Evolutionary conservation across 78 protist species (phyloP).

Genomic region (Dictyostelium intermedium): DNA sequence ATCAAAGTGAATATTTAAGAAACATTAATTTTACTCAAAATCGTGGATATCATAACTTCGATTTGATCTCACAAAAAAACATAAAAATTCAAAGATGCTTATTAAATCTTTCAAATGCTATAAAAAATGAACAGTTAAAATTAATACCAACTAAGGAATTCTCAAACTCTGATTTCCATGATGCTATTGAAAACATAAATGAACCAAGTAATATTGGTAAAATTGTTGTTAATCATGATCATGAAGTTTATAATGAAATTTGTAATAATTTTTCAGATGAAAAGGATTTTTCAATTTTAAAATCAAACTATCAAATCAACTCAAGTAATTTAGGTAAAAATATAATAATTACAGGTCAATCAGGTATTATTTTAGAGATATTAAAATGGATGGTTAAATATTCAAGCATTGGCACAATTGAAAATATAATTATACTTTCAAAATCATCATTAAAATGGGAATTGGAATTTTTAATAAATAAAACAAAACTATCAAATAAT

Average conservation of each 20-base stretch:
- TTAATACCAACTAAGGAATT: slow-evolving; percentile 10
- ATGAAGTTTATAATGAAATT: background rate
- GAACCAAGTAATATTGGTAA: background rate
- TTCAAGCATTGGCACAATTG: background rate
- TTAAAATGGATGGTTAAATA: slow-evolving; percentile 34
- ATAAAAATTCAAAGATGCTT: background rate
- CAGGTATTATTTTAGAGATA: slow-evolving; percentile 30
- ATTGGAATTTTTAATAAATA: slow-evolving; percentile 7
- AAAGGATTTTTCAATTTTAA: background rate
- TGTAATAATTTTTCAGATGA: background rate
- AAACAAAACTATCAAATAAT: background rate
- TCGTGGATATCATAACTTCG: background rate
- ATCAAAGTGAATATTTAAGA: background rate
- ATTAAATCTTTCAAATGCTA: background rate
- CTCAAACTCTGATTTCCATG: background rate
- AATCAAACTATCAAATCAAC: background rate
- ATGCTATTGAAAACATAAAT: background rate
- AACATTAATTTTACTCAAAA: background rate
- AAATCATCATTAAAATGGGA: slow-evolving; percentile 54
- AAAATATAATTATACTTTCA: slow-evolving; percentile 20
- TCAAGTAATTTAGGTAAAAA: background rate
- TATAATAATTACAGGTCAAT: slow-evolving; percentile 52
- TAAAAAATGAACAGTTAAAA: background rate
- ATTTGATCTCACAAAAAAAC: background rate
- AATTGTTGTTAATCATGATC: background rate